Percentiles rank a stretch among this genome's conserved stretches.
Conservation (phyloP, 192 early-diverging fungal genomes). For the Spizellomyces punctatus region DNA sequence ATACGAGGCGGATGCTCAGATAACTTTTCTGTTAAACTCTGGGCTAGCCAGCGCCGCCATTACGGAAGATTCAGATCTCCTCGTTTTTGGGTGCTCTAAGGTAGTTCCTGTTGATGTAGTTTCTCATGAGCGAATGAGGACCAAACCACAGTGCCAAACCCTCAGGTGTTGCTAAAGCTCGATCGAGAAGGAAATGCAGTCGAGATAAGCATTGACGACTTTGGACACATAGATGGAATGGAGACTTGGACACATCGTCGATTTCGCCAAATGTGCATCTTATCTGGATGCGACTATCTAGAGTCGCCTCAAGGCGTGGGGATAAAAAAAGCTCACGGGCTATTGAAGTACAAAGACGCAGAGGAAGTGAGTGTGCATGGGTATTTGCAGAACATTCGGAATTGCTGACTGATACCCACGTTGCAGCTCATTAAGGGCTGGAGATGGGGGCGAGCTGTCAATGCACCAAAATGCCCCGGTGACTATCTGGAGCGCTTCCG, state of each 20-base stretch:
- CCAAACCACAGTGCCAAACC: not conserved
- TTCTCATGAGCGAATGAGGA: not conserved
- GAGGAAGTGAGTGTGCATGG: slow-evolving; percentile 18
- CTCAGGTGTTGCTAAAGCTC: slow-evolving; percentile 77
- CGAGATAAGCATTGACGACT: slow-evolving; percentile 60
- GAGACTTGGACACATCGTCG: slow-evolving; percentile 40
- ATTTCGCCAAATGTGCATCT: slow-evolving; percentile 90
- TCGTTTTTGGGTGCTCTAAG: slow-evolving; percentile 87
- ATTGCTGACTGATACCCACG: too few species aligned
- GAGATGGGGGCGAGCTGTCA: slow-evolving; percentile 49
- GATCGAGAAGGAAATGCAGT: slow-evolving; percentile 69
- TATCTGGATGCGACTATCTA: slow-evolving; percentile 98
- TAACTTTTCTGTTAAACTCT: slow-evolving; percentile 75
- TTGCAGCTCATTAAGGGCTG: slow-evolving; percentile 38
- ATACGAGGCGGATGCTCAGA: slow-evolving; percentile 97
- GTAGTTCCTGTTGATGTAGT: slow-evolving; percentile 30
- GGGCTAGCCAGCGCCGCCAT: slow-evolving; percentile 77
- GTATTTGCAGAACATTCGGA: not conserved
- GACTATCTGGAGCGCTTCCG: slow-evolving; percentile 73
- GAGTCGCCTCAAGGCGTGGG: slow-evolving; percentile 84
- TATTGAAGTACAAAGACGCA: slow-evolving; percentile 29
- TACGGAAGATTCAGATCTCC: slow-evolving; percentile 94
- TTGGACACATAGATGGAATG: slow-evolving; percentile 48
- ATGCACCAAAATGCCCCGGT: slow-evolving; percentile 54
- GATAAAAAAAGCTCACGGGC: slow-evolving; percentile 71